Evolutionary conservation across 148 eudicot genomes (phyloP).

Genomic region (Nepenthes mirabilis): DNA sequence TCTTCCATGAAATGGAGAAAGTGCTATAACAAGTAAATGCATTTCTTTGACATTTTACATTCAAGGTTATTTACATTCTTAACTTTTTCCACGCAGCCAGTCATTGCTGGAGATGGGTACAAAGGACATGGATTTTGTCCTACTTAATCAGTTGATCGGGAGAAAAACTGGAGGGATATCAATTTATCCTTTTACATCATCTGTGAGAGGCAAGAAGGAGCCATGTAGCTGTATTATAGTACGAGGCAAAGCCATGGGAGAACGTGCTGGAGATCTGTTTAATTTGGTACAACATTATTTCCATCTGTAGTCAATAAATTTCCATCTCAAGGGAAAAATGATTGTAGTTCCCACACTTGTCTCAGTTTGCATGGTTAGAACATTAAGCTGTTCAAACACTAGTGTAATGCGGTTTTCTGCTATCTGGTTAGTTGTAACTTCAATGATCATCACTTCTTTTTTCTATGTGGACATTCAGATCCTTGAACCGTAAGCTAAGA

Average conservation of each 20-base stretch:
- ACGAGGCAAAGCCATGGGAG: conserved; percentile 97
- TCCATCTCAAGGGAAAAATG: no score
- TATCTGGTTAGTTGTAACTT: no score
- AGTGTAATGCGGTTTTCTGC: no score
- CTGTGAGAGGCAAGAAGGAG: conserved; percentile 54
- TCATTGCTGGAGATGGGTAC: conserved; percentile 99
- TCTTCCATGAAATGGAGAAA: not conserved
- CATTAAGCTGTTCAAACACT: no score
- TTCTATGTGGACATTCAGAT: no score
- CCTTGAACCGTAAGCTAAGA: no score
- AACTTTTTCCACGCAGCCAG: conserved; percentile 33
- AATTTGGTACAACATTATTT: conserved; percentile 42
- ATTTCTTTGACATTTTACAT: not conserved
- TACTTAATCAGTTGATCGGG: conserved; percentile 90
- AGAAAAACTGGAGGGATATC: conserved; percentile 99
- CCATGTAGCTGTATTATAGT: conserved; percentile 72
- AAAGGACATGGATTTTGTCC: conserved; percentile 89
- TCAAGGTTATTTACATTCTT: not conserved
- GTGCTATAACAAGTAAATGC: not conserved
- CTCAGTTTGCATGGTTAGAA: no score
- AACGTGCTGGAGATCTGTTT: conserved; percentile 77
- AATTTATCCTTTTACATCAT: conserved; percentile 84
- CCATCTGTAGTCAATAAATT: no score
- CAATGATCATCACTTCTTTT: no score
- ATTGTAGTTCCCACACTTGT: no score